Percentiles rank a stretch among this genome's conserved stretches.
phyloP scores from a whole-genome alignment of 2,329 filamentous ascomycete species.

The Chaetomium sp. region DNA sequence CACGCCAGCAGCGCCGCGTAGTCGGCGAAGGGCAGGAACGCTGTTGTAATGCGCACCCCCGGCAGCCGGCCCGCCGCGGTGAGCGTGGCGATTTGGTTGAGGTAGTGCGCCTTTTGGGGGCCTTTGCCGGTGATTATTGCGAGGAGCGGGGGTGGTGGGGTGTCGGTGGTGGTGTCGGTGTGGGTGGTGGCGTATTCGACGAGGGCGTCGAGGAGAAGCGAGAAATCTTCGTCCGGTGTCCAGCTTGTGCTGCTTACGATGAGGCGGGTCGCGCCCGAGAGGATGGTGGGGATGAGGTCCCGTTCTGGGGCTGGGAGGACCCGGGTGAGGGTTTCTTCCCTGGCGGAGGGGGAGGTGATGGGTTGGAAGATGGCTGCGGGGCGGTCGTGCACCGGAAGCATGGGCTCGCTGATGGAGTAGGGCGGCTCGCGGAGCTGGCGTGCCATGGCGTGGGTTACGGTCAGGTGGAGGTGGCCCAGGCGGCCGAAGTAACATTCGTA shows the following conservation, averaged over 20 bases:
- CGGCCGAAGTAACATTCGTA: slow-evolving; percentile 77
- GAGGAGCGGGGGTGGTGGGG: slow-evolving; percentile 62
- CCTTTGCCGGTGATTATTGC: slow-evolving; percentile 95
- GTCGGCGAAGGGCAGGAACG: slow-evolving; percentile 81
- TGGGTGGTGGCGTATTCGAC: slow-evolving; percentile 64
- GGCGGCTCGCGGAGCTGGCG: slow-evolving; percentile 64
- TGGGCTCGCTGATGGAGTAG: slow-evolving; percentile 65
- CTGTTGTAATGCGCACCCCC: slow-evolving; percentile 72
- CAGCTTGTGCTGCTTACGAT: slow-evolving; percentile 94
- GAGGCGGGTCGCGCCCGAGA: slow-evolving; percentile 66
- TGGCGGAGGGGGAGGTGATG: slow-evolving; percentile 50
- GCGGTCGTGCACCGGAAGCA: slow-evolving; percentile 80
- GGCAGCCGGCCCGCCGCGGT: slow-evolving; percentile 63
- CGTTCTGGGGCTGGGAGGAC: slow-evolving; percentile 64
- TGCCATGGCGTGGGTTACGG: slow-evolving; percentile 88
- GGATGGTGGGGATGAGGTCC: slow-evolving; percentile 47
- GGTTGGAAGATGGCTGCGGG: slow-evolving; percentile 83
- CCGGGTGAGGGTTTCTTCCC: slow-evolving; percentile 62
- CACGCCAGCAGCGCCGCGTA: slow-evolving; percentile 83
- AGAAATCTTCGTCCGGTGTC: slow-evolving; percentile 97
- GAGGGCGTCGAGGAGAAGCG: slow-evolving; percentile 79
- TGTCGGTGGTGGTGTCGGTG: slow-evolving; percentile 44
- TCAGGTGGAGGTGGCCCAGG: slow-evolving; percentile 73
- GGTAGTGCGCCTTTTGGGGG: slow-evolving; percentile 76
- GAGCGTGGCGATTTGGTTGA: slow-evolving; percentile 64